Evolutionary conservation across 139 green algal species (phyloP), one percentile per base, ranked within the genome.

Genomic region (Nannochloris sp.): DNA sequence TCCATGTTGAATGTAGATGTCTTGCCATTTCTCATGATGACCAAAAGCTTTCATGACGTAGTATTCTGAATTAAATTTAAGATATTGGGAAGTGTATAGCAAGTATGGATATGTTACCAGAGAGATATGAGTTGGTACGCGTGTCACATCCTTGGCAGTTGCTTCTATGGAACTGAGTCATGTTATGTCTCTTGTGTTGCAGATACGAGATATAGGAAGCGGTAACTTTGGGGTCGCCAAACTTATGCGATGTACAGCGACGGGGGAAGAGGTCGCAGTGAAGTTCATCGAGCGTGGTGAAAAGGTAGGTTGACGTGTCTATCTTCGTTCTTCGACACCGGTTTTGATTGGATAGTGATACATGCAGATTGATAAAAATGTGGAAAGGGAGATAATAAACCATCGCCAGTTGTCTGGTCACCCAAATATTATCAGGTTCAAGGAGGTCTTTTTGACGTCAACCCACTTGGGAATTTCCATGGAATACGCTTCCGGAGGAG

Each of bases 361-460:
- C 16, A 20, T 37, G 63, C 79, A 95, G 85, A 92, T 99, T 48
- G 92, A 97, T 71, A 90, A 90, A 60, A 98, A 98, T 65, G 93
- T 99, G 46, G 87, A 96, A 79, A 75, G 94, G 2, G 94, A 99
- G 71, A 92, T 99, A 33, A 83, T 97, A 59, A 99, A 98, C 65
- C 94, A 99, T 70, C 61, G 89, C 1, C 82, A 82, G 63, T 74
- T 98, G 37, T 82, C 80, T 9, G 66, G 66, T 6, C 93, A 98
- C 66, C 89, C 91, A n/a, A 97, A 98, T 70, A 97, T 99, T 59
- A 82, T 99, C 9, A 67, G 73, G 3, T 99, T 99, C 79, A 86
- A 85, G 33, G 89, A 96, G 79, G 80, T 89, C 3, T 84, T 86
- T 23, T 26, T 89, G n/a, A 89, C 85, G 6, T 60, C 61, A 28